Base-by-base conservation (phyloP, 495 filamentous ascomycete species). In the Thermothielavioides terrestris region DNA sequence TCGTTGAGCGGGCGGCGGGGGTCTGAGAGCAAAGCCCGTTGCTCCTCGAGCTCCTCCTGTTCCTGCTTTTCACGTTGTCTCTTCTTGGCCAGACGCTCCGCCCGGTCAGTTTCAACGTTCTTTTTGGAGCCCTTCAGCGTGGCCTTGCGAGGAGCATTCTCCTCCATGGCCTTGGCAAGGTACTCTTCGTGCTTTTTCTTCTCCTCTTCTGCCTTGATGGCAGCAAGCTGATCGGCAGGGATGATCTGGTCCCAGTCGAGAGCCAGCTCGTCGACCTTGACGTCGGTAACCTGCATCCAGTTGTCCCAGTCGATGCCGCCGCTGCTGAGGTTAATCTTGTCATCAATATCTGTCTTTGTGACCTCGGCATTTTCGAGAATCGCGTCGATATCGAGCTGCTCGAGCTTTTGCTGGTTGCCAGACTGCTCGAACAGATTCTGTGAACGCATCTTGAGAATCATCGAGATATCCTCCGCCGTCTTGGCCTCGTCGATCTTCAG, bases 371-470 rank as follows among this genome's bases (percentile, higher is more conserved):
- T 94, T 40, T 87, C 89, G 10, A 99, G 82, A 20, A 99, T 90
- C 12, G 89, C 86, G 58, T 99, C 92, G 51, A 99, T 96, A 60
- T 99, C 92, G n/a, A 99, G 81, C 64, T 95, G 89, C 63, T 99
- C 92, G 22, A 99, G 77, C 62, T 92, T 90, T 69, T 88, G 81
- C 65, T 99, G 92, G 66, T 97, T 97, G 46, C 88, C 86, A 1
- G 85, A 88, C 60, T 96, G 89, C 62, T 95, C 88, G 55, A 99
- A 99, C 85, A 99, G 92, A 64, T 86, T 94, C 60, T 95, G 88
- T 21, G 89, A 89, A 59, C 90, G 83, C 54, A 85, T 84, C 72
- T 95, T 95, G 57, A 96, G 80, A 51, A 96, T 92, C 55, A 86
- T 84, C 26, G 88, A 89, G 43, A 96, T 94, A 54, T 94, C 90